Percentiles rank a stretch among this genome's conserved stretches.
phyloP scores from a whole-genome alignment of 2,329 filamentous ascomycete species.

The Alternaria triticimaculans region DNA sequence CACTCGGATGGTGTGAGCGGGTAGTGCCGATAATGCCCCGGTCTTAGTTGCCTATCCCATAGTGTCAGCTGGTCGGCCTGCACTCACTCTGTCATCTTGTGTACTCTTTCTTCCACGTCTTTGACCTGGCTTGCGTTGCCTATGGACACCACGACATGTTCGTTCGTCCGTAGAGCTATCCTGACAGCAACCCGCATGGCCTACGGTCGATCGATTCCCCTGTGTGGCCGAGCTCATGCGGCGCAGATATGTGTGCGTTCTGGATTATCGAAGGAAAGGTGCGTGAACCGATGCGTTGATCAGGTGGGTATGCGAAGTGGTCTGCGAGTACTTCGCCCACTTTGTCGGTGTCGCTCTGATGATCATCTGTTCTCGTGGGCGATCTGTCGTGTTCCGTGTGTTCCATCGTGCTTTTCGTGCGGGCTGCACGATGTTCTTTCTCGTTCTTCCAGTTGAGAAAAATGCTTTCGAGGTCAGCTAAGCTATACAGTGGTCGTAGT shows the following conservation, averaged over 20 bases:
- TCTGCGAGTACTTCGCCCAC: not conserved
- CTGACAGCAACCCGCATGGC: not conserved
- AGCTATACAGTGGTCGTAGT: conserved; percentile 14
- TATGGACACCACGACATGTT: not conserved
- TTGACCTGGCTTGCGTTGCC: not conserved
- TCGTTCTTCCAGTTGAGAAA: conserved; percentile 11
- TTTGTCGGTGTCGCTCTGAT: not conserved
- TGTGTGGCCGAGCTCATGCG: not conserved
- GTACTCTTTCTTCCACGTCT: conserved; percentile 1
- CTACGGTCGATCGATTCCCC: not conserved
- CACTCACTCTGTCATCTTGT: conserved; percentile 9
- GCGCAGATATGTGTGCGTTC: not conserved
- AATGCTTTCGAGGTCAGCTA: not conserved
- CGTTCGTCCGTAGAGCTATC: not conserved
- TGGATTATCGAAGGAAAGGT: not conserved
- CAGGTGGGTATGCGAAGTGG: not conserved
- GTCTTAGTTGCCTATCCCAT: conserved; percentile 11
- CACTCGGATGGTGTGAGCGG: conserved; percentile 6
- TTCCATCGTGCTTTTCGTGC: conserved; percentile 27
- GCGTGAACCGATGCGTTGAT: not conserved
- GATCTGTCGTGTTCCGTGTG: conserved; percentile 25
- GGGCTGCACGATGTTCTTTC: conserved; percentile 17
- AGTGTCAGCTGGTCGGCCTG: conserved; percentile 3
- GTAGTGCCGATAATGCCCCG: conserved; percentile 29
- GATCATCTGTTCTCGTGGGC: conserved; percentile 15